These are phyloP conservation scores for Colletotrichum tropicicola DNA, from an alignment of 2,329 filamentous ascomycete species.

Conservation along the genomic window DNA sequence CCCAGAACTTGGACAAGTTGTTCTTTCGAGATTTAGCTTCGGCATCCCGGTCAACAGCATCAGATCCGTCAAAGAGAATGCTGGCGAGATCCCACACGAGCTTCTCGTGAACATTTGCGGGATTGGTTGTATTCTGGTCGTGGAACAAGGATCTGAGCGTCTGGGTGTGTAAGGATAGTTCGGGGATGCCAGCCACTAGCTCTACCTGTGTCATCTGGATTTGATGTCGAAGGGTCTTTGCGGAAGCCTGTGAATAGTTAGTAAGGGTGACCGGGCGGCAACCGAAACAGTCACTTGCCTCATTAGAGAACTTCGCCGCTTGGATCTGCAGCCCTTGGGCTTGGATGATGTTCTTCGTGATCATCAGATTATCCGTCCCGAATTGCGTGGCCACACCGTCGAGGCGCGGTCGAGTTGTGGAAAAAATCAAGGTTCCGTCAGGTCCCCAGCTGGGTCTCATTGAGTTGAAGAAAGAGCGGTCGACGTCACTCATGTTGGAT, in stretches of 20 bases:
- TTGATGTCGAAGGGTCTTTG: slow-evolving; percentile 64
- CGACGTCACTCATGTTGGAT: slow-evolving; percentile 67
- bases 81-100: slow-evolving; percentile 87
- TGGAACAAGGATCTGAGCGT: slow-evolving; percentile 50
- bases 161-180: slow-evolving; percentile 55
- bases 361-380: slow-evolving; percentile 59
- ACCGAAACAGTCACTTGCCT: slow-evolving; percentile 46
- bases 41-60: slow-evolving; percentile 50
- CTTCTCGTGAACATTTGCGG: slow-evolving; percentile 69
- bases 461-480: slow-evolving; percentile 75
- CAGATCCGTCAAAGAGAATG: slow-evolving; percentile 83
- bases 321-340: slow-evolving; percentile 72
- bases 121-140: slow-evolving; percentile 49
- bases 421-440: slow-evolving; percentile 76
- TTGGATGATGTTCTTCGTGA: slow-evolving; percentile 65
- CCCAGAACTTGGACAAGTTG: slow-evolving; percentile 74
- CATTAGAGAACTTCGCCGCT: slow-evolving; percentile 69
- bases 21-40: slow-evolving; percentile 61
- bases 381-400: slow-evolving; percentile 29
- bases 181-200: slow-evolving; percentile 66
- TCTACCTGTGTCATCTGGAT: slow-evolving; percentile 63
- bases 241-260: slow-evolving; percentile 56
- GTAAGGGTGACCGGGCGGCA: not conserved
- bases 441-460: slow-evolving; percentile 84
- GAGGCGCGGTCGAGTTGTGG: slow-evolving; percentile 36